Conservation (phyloP, 129 eudicot species). For the Sambucus nigra region DNA sequence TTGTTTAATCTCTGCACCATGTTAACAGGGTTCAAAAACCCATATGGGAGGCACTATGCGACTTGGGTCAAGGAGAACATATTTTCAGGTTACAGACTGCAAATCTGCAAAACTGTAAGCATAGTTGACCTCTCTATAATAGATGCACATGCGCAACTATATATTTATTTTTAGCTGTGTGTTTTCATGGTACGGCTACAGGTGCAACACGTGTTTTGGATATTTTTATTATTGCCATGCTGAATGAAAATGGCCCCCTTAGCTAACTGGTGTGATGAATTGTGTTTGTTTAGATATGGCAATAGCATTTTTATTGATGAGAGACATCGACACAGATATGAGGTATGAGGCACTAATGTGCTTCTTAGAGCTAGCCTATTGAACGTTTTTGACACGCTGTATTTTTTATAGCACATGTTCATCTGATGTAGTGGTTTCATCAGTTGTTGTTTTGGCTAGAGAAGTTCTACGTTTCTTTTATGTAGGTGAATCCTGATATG, state of each 20-base stretch:
- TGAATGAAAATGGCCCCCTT: too few species aligned
- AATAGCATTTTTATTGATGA: conserved; percentile 60
- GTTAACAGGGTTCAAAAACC: conserved; percentile 73
- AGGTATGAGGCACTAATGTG: conserved; percentile 32
- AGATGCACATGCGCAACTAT: background rate
- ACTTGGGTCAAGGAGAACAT: conserved; percentile 92
- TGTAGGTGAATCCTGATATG: conserved; percentile 83
- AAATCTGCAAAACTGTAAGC: conserved; percentile 79
- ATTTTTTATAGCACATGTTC: background rate
- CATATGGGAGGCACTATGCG: conserved; percentile 99
- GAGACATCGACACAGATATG: conserved; percentile 96
- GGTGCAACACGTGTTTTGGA: too few species aligned
- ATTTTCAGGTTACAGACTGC: conserved; percentile 49
- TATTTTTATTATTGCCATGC: too few species aligned
- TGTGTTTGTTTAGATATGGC: conserved; percentile 54
- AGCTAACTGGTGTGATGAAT: conserved; percentile 13
- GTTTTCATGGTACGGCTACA: too few species aligned
- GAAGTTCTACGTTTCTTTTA: conserved; percentile 4
- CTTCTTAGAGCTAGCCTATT: background rate
- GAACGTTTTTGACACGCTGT: background rate
- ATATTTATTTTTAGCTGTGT: too few species aligned
- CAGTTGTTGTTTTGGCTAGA: background rate
- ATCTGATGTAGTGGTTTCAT: background rate
- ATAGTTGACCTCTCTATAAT: background rate
- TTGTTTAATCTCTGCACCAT: conserved; percentile 1